Percentiles rank a stretch among this genome's conserved stretches.
Evolutionary conservation across 2,329 filamentous ascomycete species (phyloP).

Genomic region (Coleophoma crateriformis): DNA sequence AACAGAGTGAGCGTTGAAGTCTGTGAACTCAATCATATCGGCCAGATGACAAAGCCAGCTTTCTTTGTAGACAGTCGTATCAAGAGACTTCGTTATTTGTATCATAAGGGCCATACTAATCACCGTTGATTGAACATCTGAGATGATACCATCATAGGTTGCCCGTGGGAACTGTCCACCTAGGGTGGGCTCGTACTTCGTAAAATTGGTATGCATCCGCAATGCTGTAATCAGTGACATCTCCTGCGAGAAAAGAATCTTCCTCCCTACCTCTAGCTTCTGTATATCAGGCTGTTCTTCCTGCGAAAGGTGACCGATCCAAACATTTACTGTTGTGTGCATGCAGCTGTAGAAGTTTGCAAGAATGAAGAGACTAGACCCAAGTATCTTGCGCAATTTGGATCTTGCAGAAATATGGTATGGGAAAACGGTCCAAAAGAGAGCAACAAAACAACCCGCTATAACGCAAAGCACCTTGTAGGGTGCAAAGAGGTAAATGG

Average conservation of each 20-base stretch:
- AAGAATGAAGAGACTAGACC: conserved; percentile 61
- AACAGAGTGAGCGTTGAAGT: conserved; percentile 55
- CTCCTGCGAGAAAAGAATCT: conserved; percentile 53
- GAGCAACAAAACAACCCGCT: conserved; percentile 61
- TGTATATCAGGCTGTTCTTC: neutral
- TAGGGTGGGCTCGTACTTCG: conserved; percentile 63
- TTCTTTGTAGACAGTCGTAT: too few relatives aligned
- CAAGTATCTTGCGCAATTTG: conserved; percentile 59
- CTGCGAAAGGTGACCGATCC: neutral
- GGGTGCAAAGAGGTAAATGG: conserved; percentile 61
- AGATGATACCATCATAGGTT: conserved; percentile 7
- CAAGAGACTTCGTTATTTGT: conserved; percentile 3
- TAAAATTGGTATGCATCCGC: conserved; percentile 53
- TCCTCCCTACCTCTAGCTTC: conserved; percentile 38
- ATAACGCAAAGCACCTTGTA: conserved; percentile 63
- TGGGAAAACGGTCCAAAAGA: conserved; percentile 72
- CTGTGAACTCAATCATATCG: conserved; percentile 45
- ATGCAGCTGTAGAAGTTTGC: conserved; percentile 70
- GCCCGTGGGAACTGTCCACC: conserved; percentile 60
- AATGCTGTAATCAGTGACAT: conserved; percentile 57
- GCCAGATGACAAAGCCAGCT: conserved; percentile 37
- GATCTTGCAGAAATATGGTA: conserved; percentile 66
- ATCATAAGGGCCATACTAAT: conserved; percentile 1
- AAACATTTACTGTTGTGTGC: conserved; percentile 37
- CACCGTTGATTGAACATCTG: conserved; percentile 10